Percentiles rank a stretch among this genome's conserved stretches.
Evolutionary conservation across 2,329 filamentous ascomycete genomes (phyloP).

Genomic region (Claviceps paspali): DNA sequence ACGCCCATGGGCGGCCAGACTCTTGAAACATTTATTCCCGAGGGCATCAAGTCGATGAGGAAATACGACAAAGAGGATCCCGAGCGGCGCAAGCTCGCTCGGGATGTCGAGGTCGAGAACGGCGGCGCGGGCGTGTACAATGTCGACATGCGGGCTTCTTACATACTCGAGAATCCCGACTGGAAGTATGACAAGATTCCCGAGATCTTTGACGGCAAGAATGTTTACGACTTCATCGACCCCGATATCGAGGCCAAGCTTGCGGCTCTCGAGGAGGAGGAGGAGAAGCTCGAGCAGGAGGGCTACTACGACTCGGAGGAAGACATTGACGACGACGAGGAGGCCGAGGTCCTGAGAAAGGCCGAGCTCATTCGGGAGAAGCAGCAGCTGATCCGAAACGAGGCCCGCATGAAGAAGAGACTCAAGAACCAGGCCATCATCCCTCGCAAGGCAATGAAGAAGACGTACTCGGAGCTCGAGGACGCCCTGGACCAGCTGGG

Average conservation of each 20-base stretch:
- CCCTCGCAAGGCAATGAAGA: constrained; percentile 65
- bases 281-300: constrained; percentile 79
- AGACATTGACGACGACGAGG: constrained; percentile 73
- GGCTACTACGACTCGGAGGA: constrained; percentile 85
- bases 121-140: constrained; percentile 94
- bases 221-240: constrained; percentile 94
- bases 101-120: constrained; percentile 80
- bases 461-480: constrained; percentile 77
- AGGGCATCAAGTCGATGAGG: constrained; percentile 62
- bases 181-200: constrained; percentile 97
- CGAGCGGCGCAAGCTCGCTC: constrained; percentile 64
- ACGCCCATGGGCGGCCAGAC: constrained; percentile 69
- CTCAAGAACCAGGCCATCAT: constrained; percentile 96
- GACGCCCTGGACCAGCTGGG: constrained; percentile 72
- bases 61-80: constrained; percentile 88
- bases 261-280: constrained; percentile 82
- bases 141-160: constrained; percentile 79
- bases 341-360: constrained; percentile 77
- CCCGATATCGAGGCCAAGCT: constrained; percentile 93
- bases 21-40: constrained; percentile 76
- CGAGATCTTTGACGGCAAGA: constrained; percentile 88
- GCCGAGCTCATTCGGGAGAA: constrained; percentile 94
- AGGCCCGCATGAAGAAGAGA: constrained; percentile 85
- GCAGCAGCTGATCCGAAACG: constrained; percentile 81
- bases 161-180: constrained; percentile 70